Conservation (phyloP, 1,284 basidiomycete genomes). For the Schizophyllum amplum region DNA sequence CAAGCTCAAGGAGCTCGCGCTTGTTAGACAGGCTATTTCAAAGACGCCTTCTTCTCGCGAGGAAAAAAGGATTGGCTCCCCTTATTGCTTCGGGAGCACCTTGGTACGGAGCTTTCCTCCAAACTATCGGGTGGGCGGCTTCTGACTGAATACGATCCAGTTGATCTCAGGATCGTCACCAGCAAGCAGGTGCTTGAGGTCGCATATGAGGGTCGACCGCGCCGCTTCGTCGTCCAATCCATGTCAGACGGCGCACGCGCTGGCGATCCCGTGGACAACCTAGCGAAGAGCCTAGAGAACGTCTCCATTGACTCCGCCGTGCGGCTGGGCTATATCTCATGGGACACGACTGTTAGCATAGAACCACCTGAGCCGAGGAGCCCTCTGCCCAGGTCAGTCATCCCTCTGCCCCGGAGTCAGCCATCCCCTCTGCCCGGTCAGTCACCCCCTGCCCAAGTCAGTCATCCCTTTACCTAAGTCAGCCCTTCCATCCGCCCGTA, state of each 20-base stretch:
- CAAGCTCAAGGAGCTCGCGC: conserved; percentile 38
- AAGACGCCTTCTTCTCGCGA: conserved; percentile 14
- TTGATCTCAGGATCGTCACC: conserved; percentile 68
- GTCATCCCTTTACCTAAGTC: background rate
- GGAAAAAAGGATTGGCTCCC: conserved; percentile 57
- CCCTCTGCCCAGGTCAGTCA: background rate
- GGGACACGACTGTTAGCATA: conserved; percentile 51
- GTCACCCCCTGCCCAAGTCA: background rate
- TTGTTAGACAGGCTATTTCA: conserved; percentile 11
- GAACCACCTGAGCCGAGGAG: conserved; percentile 15
- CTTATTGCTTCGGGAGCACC: conserved; percentile 50
- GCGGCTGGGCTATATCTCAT: conserved; percentile 49
- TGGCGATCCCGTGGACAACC: conserved; percentile 15
- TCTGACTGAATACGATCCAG: conserved; percentile 30
- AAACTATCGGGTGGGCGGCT: too few relatives aligned
- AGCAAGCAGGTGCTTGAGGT: conserved; percentile 54
- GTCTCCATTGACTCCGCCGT: conserved; percentile 31
- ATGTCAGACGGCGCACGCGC: conserved; percentile 30
- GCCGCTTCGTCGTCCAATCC: conserved; percentile 45
- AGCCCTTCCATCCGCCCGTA: background rate
- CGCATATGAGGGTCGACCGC: conserved; percentile 49
- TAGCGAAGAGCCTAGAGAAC: conserved; percentile 26
- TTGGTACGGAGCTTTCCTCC: conserved; percentile 35
- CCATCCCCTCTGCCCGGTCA: background rate
- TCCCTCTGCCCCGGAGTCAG: background rate